Conservation (phyloP, 1,284 basidiomycete genomes). For the Mycena citricolor region DNA sequence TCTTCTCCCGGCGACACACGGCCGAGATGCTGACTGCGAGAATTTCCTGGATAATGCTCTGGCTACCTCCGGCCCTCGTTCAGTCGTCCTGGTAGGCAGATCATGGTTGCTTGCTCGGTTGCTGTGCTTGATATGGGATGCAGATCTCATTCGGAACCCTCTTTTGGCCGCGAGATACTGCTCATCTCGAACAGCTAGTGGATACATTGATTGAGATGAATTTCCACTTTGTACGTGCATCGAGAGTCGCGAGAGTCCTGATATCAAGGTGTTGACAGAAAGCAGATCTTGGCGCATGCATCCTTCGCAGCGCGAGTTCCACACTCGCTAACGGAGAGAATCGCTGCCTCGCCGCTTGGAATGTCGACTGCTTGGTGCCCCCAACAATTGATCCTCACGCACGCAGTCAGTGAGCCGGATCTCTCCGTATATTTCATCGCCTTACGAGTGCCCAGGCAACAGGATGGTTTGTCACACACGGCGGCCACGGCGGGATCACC, state of each 20-base stretch:
- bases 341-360: neutral
- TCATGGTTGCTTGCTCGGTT: neutral
- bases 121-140: too few species aligned
- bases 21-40: neutral
- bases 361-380: conserved; percentile 3
- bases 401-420: conserved; percentile 2
- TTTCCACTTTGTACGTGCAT: conserved; percentile 5
- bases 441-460: too few species aligned
- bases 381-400: conserved; percentile 6
- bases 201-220: conserved; percentile 4
- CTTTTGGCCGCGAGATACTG: conserved; percentile 2
- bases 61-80: neutral
- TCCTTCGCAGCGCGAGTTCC: conserved; percentile 1
- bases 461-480: conserved; percentile 2
- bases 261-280: neutral
- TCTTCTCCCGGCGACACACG: conserved; percentile 1
- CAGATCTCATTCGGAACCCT: conserved; percentile 4
- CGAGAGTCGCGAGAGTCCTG: too few species aligned
- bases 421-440: too few species aligned
- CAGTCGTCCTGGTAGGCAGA: neutral
- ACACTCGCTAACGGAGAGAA: neutral
- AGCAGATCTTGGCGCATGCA: conserved; percentile 6
- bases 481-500: conserved; percentile 1
- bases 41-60: conserved; percentile 1
- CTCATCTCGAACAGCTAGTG: conserved; percentile 4